Base-by-base conservation (phyloP, 2,329 filamentous ascomycete genomes). In the Cladosporium colombiae region DNA sequence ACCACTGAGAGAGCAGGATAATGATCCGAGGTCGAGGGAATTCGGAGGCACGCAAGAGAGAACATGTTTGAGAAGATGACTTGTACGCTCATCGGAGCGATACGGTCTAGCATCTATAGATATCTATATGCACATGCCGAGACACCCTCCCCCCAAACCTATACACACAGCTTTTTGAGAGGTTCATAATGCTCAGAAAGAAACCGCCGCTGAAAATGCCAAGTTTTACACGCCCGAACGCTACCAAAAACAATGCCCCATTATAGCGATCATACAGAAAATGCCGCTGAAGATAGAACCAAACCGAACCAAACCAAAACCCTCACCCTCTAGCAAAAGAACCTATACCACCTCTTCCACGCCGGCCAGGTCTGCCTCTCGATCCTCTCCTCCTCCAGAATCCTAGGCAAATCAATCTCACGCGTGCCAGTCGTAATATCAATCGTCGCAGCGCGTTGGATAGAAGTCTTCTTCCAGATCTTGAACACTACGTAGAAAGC, bases 391-490 rank as follows among this genome's bases (percentile, higher is more conserved):
- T 65, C 63, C 33, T 59, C 63, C 4, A 65, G 46, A 16, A 65
- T 59, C 46, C 44, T 60, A 4, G 63, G 55, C 55, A 65, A 29
- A 29, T 65, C 50, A 18, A 52, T 21, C 31, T 65, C 55, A 14
- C 63, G 55, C 25, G 49, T 59, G 23, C 63, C 63, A 25, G 63
- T 60, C n/a, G 55, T 59, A 25, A 65, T 53, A 11, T 65, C 63
- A 16, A 65, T 65, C n/a, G 44, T 60, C 16, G 46, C 23, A 53
- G 55, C 57, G 23, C 44, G n/a, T 21, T 59, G 55, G 14, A 65
- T 53, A 0, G 82, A 80, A 1, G 93, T 96, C 65, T 83, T 83
- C 75, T 86, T 91, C 78, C 83, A 90, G 37, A 95, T 18, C 80
- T 96, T 96, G 79, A 96, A 94, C 0, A 78, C 82, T 13, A 91